phyloP scores from a whole-genome alignment of 306 rosid species.

The Cyamopsis tetragonoloba region DNA sequence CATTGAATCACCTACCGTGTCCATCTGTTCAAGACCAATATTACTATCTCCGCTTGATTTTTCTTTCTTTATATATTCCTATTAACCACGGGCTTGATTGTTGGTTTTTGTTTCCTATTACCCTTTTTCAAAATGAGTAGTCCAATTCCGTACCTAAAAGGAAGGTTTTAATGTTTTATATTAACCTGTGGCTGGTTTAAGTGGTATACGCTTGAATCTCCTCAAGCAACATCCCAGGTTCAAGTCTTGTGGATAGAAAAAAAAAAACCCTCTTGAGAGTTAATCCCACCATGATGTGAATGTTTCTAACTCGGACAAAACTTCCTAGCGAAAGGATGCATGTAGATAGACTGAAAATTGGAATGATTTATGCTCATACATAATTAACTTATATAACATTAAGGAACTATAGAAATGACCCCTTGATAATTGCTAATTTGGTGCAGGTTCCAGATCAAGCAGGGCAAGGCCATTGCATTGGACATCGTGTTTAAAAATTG shows the following conservation, averaged over 20 bases:
- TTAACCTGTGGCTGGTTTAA: no score
- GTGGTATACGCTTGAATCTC: no score
- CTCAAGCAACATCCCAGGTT: no score
- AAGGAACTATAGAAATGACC: background rate
- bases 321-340: no score
- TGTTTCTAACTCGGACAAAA: no score
- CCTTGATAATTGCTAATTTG: constrained; percentile 10
- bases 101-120: background rate
- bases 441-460: constrained; percentile 68
- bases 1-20: constrained; percentile 9
- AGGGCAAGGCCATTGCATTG: constrained; percentile 89
- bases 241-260: no score
- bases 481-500: constrained; percentile 94
- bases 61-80: background rate
- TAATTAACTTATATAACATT: background rate
- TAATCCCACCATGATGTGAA: no score
- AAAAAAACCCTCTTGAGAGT: no score
- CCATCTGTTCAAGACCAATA: background rate
- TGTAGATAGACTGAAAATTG: no score
- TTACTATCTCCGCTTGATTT: background rate
- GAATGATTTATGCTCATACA: background rate
- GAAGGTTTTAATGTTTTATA: no score
- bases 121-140: background rate
- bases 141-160: background rate
- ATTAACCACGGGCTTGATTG: background rate